These are phyloP conservation scores for Arthroderma sp. DNA, from an alignment of 2,329 filamentous ascomycete species.

Conservation along the genomic window DNA sequence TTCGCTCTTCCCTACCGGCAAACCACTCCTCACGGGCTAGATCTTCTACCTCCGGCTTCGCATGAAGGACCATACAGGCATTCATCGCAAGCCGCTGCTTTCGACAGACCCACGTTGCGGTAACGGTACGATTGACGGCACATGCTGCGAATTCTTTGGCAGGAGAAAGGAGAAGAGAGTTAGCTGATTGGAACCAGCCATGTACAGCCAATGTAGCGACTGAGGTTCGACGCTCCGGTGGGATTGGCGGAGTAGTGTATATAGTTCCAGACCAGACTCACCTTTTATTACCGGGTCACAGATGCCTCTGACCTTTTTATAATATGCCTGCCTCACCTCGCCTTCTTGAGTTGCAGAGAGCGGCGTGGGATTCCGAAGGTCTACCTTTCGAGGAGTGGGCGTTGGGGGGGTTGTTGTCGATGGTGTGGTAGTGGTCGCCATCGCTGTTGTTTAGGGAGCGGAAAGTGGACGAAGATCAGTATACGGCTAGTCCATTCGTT, in stretches of 20 bases:
- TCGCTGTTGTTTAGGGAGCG: constrained; percentile 8
- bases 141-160: constrained; percentile 75
- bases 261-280: constrained; percentile 26
- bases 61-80: constrained; percentile 76
- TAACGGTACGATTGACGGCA: constrained; percentile 73
- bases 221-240: background rate
- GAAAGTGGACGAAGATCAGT: background rate
- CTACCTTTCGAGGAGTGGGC: constrained; percentile 20
- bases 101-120: constrained; percentile 76
- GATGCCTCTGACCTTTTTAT: constrained; percentile 61
- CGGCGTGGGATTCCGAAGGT: constrained; percentile 62
- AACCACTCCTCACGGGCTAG: constrained; percentile 92
- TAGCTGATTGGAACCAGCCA: background rate
- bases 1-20: constrained; percentile 57
- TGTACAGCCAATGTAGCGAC: background rate
- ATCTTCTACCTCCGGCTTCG: constrained; percentile 75
- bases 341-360: constrained; percentile 70
- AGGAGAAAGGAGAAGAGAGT: background rate
- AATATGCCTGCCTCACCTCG: constrained; percentile 68
- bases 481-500: background rate
- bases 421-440: constrained; percentile 13
- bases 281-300: constrained; percentile 72
- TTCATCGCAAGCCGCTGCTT: constrained; percentile 77
- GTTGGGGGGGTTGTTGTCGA: constrained; percentile 16
- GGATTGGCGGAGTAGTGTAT: background rate